phyloP scores from a whole-genome alignment of 768 basidiomycete genomes.

The Cyclocybe aegerita region DNA sequence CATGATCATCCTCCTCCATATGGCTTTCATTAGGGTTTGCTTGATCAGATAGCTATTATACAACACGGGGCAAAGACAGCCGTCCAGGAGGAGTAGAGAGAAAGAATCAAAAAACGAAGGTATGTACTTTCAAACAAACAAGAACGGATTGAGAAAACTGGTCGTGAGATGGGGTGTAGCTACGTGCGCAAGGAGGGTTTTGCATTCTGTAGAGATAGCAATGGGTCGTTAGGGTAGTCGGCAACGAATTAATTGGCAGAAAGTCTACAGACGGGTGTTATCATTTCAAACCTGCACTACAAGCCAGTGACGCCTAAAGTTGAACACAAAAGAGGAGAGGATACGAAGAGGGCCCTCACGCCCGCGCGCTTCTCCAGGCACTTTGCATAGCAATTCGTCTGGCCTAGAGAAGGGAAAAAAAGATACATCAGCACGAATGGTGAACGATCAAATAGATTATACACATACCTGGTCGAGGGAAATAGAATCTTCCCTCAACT shows the following conservation, averaged over 20 bases:
- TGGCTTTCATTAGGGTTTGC: background rate
- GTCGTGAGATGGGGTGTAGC: background rate
- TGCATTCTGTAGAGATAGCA: no score
- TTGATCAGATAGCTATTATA: conserved; percentile 3
- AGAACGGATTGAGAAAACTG: background rate
- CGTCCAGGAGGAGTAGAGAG: background rate
- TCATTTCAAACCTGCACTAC: background rate
- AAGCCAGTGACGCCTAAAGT: background rate
- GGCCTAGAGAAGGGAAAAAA: conserved; percentile 44
- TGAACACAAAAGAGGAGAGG: background rate
- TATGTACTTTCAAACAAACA: background rate
- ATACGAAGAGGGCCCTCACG: conserved; percentile 28
- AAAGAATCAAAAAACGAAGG: background rate
- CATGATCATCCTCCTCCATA: no score
- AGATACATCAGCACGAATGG: conserved; percentile 4
- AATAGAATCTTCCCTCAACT: conserved; percentile 81
- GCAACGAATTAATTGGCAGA: no score
- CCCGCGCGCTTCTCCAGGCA: conserved; percentile 76
- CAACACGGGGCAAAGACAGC: background rate
- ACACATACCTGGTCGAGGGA: conserved; percentile 83
- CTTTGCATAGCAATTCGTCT: conserved; percentile 87
- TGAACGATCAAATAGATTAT: background rate
- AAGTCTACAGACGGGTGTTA: background rate
- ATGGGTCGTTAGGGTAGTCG: no score
- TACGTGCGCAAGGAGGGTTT: background rate